A percentile compares a stretch with the other conserved stretches of the same genome.
phyloP scores from a whole-genome alignment of 2,329 filamentous ascomycete species.

The Fusarium drepaniforme region DNA sequence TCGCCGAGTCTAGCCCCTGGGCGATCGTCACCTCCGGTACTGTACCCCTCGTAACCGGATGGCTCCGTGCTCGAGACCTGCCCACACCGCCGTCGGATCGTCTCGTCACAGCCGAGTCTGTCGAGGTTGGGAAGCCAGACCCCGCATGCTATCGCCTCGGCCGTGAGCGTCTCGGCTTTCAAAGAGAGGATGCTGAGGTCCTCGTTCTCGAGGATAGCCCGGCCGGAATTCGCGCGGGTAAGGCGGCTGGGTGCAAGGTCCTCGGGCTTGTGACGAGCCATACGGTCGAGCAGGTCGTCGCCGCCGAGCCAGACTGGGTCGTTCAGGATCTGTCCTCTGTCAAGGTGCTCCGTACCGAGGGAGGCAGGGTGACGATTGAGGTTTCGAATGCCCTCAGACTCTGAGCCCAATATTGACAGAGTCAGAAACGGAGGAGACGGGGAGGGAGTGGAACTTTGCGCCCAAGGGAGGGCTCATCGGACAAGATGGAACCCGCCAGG shows the following conservation, averaged over 20 bases:
- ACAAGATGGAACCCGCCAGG: constrained; percentile 13
- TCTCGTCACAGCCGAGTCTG: constrained; percentile 82
- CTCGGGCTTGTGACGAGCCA: constrained; percentile 90
- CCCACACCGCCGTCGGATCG: constrained; percentile 68
- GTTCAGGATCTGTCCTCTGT: constrained; percentile 84
- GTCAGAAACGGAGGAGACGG: constrained; percentile 13
- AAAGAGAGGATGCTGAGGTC: constrained; percentile 62
- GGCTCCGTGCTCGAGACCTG: constrained; percentile 76
- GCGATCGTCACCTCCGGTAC: constrained; percentile 88
- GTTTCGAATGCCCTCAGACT: constrained; percentile 70
- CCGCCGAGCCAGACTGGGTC: constrained; percentile 89
- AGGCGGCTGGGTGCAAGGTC: constrained; percentile 87
- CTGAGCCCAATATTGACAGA: constrained; percentile 28
- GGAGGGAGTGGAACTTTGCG: constrained; percentile 8
- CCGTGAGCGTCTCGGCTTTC: constrained; percentile 68
- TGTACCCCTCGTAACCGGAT: constrained; percentile 75
- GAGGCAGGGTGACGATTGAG: constrained; percentile 74
- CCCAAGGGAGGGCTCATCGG: constrained; percentile 3
- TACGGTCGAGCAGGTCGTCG: constrained; percentile 75
- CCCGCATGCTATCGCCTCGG: constrained; percentile 80
- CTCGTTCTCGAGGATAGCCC: constrained; percentile 92
- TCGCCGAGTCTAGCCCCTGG: constrained; percentile 76
- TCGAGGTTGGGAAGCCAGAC: constrained; percentile 81
- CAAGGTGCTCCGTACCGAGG: constrained; percentile 68
- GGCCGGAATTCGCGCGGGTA: constrained; percentile 85